These are phyloP conservation scores for Penicillium sp. DNA, from an alignment of 2,329 filamentous ascomycete species.

Conservation along the genomic window DNA sequence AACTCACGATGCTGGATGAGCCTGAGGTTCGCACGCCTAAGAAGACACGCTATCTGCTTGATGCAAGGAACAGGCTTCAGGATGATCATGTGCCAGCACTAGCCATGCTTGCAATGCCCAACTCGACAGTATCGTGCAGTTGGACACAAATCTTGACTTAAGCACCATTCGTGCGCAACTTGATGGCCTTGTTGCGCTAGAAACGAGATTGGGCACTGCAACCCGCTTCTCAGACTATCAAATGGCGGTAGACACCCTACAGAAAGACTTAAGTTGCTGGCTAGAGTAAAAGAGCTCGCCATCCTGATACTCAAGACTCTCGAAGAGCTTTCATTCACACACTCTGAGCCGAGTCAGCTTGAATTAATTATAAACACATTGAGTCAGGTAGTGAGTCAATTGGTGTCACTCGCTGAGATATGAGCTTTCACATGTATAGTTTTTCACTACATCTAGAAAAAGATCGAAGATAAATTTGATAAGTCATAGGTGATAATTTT, in stretches of 20 bases:
- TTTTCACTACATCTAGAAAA: too few species aligned
- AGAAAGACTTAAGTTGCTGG: not conserved
- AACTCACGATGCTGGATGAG: not conserved
- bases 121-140: not conserved
- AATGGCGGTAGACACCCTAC: not conserved
- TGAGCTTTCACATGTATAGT: too few species aligned
- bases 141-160: not conserved
- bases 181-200: not conserved
- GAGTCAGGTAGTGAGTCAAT: too few species aligned
- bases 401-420: too few species aligned
- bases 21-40: not conserved
- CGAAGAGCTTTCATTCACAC: too few species aligned
- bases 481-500: too few species aligned
- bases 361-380: too few species aligned
- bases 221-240: not conserved
- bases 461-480: too few species aligned
- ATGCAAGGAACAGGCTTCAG: not conserved
- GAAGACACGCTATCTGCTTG: constrained; percentile 2
- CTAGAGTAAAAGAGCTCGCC: not conserved
- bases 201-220: not conserved
- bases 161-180: not conserved
- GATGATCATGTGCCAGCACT: not conserved
- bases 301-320: too few species aligned
- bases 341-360: too few species aligned
- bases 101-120: not conserved